A percentile compares a stretch with the other conserved stretches of the same genome.
Evolutionary conservation across 2,329 filamentous ascomycete species (phyloP).

Genomic region (Boeremia exigua): DNA sequence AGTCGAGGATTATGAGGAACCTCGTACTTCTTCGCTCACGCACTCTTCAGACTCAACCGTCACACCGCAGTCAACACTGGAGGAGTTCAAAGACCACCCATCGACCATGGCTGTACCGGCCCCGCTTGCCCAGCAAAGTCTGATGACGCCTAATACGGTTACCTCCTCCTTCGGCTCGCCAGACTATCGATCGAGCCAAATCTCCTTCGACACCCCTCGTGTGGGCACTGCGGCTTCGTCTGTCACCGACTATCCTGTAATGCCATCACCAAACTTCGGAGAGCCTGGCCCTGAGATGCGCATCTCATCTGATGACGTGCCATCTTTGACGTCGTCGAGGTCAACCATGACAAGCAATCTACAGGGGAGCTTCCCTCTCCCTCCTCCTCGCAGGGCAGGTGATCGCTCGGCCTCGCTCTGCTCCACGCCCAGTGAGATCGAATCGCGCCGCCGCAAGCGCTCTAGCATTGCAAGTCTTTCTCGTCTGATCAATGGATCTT

Average conservation of each 20-base stretch:
- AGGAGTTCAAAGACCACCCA: conserved; percentile 45
- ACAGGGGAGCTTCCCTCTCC: conserved; percentile 58
- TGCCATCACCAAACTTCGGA: conserved; percentile 73
- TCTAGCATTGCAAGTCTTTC: conserved; percentile 79
- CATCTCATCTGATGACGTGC: conserved; percentile 75
- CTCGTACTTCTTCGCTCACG: conserved; percentile 55
- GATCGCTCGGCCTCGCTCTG: conserved; percentile 51
- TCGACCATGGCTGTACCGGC: conserved; percentile 47
- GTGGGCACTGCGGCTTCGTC: conserved; percentile 79
- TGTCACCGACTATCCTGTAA: conserved; percentile 71
- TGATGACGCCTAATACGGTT: conserved; percentile 70
- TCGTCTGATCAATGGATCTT: conserved; percentile 71
- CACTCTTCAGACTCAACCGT: conserved; percentile 59
- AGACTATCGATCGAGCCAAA: conserved; percentile 65
- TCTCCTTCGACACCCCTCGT: conserved; percentile 71
- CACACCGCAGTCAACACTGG: conserved; percentile 40
- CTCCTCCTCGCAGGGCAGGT: conserved; percentile 51
- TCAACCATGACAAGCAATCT: conserved; percentile 76
- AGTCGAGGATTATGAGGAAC: conserved; percentile 56
- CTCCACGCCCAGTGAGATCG: conserved; percentile 49
- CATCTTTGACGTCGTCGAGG: conserved; percentile 76
- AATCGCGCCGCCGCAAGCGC: conserved; percentile 69
- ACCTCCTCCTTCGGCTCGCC: conserved; percentile 69
- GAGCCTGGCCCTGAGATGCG: conserved; percentile 75
- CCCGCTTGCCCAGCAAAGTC: conserved; percentile 52